Base-by-base conservation (phyloP, 495 filamentous ascomycete genomes). In the Podospora pseudoanserina region DNA sequence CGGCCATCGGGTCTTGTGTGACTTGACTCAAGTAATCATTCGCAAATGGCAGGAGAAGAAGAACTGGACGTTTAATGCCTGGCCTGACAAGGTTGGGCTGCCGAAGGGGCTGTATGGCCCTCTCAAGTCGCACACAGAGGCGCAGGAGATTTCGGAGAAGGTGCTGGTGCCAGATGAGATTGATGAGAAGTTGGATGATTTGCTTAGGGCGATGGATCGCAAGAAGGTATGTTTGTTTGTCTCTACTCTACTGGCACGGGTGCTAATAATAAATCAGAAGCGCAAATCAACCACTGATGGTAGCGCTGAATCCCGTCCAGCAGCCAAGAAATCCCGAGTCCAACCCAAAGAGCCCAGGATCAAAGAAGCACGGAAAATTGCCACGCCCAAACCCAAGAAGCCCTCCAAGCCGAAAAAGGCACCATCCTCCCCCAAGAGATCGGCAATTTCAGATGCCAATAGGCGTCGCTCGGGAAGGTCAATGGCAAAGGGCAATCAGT, bases 1-100 rank as follows among this genome's bases (percentile, higher is more conserved):
- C 67, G 88, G 89, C 60, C 85, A 98, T 27, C 96, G 97, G 72
- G 87, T 92, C 18, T 79, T 98, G n/a, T 91, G 90, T 61, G 95
- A 99, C 72, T 84, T 99, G 15, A 89, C 94, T 0, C 91, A 96
- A 78, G 85, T 88, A 1, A 84, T 93, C 57, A 91, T 98, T 68
- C 84, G 91, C 53, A 88, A 87, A 68, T 99, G 91, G 82, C 91
- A 94, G 73, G 90, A 92, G 64, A 83, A 87, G 69, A 89, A 89
- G 59, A 88, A 89, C 62, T 92, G 91, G 85, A 85, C 82, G 55
- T 88, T 98, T 70, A 90, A 93, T 72, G 89, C 90, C 5, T 94
- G 90, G 76, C 89, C 93, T 0, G 88, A 85, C 18, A 97, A 96
- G 77, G 83, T 95, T 68, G 87, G 90, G 5, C 80, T 97, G 60